Evolutionary conservation across 805 yeast species (phyloP), one percentile per base, ranked within the genome.

Genomic region (Kuraishia floccosa): DNA sequence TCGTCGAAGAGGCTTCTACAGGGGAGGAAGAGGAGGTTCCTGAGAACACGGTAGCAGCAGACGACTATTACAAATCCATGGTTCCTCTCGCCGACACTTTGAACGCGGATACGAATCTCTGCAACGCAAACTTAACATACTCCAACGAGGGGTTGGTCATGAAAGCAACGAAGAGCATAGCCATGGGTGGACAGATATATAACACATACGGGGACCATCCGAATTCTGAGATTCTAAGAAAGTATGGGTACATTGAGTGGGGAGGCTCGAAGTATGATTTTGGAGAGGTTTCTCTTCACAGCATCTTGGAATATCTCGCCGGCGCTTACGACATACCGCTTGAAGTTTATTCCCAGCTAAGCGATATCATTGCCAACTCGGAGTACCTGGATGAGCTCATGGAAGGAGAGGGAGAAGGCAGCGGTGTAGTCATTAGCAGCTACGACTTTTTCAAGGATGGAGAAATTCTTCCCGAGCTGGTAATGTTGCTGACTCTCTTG

Each of bases 121-220:
- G 74, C 43, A 89, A 89, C 50, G 95, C 96, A 6, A 68, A 75
- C 35, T 55, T 86, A 37, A 65, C 64, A 25, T 72, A 72, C 38
- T 58, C 62, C 14, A 52, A 54, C 2, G 67, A 59, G 4, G 47
- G 50, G 6, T 55, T 87, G 21, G 72, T 71, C n/a, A 84, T 91
- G 93, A 64, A 67, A 28, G 70, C 94, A 2, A 70, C 70, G 6
- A 68, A 67, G 34, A 52, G 57, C 4, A 87, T 89, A 24, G 33
- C 50, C 4, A 55, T 55, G 22, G 86, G 81, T 3, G 79, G 73
- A 20, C 97, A 91, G 48, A 61, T 89, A 4, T 87, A 70, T 54
- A 89, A 89, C 54, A 79, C 85, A 0, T 89, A 91, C 50, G 93
- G 95, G 1, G 91, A 86, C 27, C 76, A 82, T 40, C 91, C 96